Evolutionary conservation across 805 yeast genomes (phyloP), one percentile per base, ranked within the genome.

Genomic region (Candida mattraensis): DNA sequence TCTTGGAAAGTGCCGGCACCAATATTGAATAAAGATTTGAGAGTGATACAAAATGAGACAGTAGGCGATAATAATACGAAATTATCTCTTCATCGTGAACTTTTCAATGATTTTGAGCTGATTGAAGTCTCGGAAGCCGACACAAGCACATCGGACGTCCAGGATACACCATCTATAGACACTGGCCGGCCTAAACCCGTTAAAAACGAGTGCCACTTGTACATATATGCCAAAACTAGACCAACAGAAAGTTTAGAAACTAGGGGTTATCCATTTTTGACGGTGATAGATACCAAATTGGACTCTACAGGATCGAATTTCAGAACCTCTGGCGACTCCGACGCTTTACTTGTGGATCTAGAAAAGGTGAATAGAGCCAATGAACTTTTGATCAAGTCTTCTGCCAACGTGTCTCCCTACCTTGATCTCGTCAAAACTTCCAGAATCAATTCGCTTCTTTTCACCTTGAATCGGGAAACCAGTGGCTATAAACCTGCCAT

Each of bases 71-170:
- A 51, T 20, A 35, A 32, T 7, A 30, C 50, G 7, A 39, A 41
- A 14, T 27, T 30, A 3, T 18, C 33, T 7, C 30, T 58, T 11
- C 39, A 47, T 7, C 44, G 55, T 33, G 50, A 47, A 2, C 15
- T 49, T 13, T 58, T 60, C 34, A 58, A 61, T 39, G 48, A 58
- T 26, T 34, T 60, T 7, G 61, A 60, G 27, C 43, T 62, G 18
- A 26, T 56, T 15, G 64, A 60, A 32, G 48, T 61, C 29, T 12
- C 25, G 8, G 14, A 16, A 7, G 28, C 28, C 24, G 23, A 32
- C 5, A 36, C 30, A 28, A 30, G 35, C 14, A 22, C 24, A 3
- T 4, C 14, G 10, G n/a, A 22, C n/a, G 31, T 24, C 27, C 19
- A 18, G 27, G 8, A 30, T 12, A 17, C 32, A 8, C 10, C 21